These are phyloP conservation scores for Beauveria bassiana DNA, from an alignment of 2,329 filamentous ascomycete genomes.

Conservation along the genomic window DNA sequence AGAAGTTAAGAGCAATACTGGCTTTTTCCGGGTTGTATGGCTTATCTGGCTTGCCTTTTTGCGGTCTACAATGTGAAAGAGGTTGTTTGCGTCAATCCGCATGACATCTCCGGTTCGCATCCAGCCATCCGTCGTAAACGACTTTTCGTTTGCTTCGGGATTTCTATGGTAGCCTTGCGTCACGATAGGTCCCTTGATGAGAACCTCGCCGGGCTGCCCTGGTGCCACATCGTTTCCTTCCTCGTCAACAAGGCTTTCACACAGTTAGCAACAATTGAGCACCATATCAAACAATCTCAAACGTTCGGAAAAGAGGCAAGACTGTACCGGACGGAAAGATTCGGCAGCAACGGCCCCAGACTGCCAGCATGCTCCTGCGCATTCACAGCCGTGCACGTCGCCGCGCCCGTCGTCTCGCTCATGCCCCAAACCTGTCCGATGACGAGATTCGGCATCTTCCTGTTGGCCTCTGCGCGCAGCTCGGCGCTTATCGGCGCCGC, in stretches of 20 bases:
- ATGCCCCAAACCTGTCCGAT: constrained; percentile 51
- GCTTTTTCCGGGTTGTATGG: neutral
- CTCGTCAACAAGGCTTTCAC: constrained; percentile 30
- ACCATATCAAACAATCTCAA: neutral
- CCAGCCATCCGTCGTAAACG: constrained; percentile 48
- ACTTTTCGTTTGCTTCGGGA: constrained; percentile 52
- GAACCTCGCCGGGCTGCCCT: constrained; percentile 49
- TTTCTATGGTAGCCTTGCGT: constrained; percentile 68
- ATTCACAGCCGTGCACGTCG: constrained; percentile 36
- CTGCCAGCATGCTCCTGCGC: constrained; percentile 38
- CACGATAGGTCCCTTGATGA: constrained; percentile 63
- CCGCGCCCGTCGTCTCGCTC: constrained; percentile 45
- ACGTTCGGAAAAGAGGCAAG: neutral
- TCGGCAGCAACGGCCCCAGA: constrained; percentile 27
- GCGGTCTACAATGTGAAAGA: constrained; percentile 68
- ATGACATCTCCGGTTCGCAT: constrained; percentile 79
- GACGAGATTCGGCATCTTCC: constrained; percentile 37
- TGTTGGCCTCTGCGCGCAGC: constrained; percentile 41
- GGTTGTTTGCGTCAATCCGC: constrained; percentile 58
- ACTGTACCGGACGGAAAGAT: constrained; percentile 20
- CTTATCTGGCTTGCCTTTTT: constrained; percentile 45
- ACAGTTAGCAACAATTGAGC: constrained; percentile 13
- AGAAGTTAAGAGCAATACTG: too few species aligned
- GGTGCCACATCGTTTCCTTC: constrained; percentile 30
- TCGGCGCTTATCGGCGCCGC: constrained; percentile 50